Percentiles rank a stretch among this genome's conserved stretches.
phyloP scores from a whole-genome alignment of 768 basidiomycete genomes.

The Calvatia gigantea region DNA sequence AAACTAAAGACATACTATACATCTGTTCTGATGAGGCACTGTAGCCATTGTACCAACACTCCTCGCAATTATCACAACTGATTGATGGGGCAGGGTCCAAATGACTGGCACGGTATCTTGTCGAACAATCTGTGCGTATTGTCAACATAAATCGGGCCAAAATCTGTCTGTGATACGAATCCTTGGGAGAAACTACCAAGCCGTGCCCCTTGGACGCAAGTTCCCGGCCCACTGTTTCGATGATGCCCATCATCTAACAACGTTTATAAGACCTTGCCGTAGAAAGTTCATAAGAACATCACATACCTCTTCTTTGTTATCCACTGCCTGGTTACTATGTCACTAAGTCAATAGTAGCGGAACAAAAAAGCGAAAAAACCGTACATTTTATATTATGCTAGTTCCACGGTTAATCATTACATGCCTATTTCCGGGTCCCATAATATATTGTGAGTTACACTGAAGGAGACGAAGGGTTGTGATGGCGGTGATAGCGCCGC shows the following conservation, averaged over 20 bases:
- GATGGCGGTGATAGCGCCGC: slow-evolving; percentile 45
- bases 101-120: slow-evolving; percentile 40
- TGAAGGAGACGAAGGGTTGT: background rate
- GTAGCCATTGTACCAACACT: no score
- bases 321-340: slow-evolving; percentile 96
- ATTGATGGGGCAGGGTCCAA: no score
- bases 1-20: no score
- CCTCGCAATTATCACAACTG: no score
- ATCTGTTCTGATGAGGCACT: no score
- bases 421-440: slow-evolving; percentile 79
- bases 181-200: slow-evolving; percentile 96
- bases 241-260: slow-evolving; percentile 86
- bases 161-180: slow-evolving; percentile 34
- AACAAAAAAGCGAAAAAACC: slow-evolving; percentile 25
- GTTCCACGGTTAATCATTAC: slow-evolving; percentile 99
- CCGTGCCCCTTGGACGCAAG: slow-evolving; percentile 97
- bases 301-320: slow-evolving; percentile 92
- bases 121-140: slow-evolving; percentile 35
- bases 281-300: background rate
- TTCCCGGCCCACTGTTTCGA: slow-evolving; percentile 97
- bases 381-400: slow-evolving; percentile 98
- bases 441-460: background rate
- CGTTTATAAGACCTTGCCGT: slow-evolving; percentile 6
- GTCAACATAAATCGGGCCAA: background rate
- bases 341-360: slow-evolving; percentile 10